A percentile compares a stretch with the other conserved stretches of the same genome.
phyloP scores from a whole-genome alignment of 1,284 basidiomycete species.

The Apiotrichum domesticum region DNA sequence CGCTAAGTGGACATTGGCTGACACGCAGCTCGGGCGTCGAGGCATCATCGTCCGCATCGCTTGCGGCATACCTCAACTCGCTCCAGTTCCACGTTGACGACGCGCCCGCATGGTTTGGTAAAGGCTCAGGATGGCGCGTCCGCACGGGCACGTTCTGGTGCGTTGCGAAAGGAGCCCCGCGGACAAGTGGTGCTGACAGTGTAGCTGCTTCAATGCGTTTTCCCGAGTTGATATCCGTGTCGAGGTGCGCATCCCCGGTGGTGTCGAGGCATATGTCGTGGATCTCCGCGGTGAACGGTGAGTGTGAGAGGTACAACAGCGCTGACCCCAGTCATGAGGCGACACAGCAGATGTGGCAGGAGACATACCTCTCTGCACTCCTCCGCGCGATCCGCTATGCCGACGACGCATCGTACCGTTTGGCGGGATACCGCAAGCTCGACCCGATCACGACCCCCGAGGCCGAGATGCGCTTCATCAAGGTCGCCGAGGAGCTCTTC shows the following conservation, averaged over 20 bases:
- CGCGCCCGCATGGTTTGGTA: slow-evolving; percentile 85
- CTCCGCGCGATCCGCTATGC: slow-evolving; percentile 89
- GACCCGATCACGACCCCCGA: slow-evolving; percentile 90
- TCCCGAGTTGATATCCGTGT: slow-evolving; percentile 94
- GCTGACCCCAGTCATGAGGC: slow-evolving; percentile 67
- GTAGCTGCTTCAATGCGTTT: slow-evolving; percentile 95
- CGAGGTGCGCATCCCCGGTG: slow-evolving; percentile 96
- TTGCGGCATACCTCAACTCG: slow-evolving; percentile 97
- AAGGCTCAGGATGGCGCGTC: slow-evolving; percentile 82
- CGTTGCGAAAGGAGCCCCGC: slow-evolving; percentile 24
- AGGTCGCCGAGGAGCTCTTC: slow-evolving; percentile 85
- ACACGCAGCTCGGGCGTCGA: slow-evolving; percentile 77
- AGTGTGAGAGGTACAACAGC: slow-evolving; percentile 26
- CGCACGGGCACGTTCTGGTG: slow-evolving; percentile 91
- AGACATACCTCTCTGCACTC: slow-evolving; percentile 90
- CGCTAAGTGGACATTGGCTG: background rate
- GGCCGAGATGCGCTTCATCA: slow-evolving; percentile 81
- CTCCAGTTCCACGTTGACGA: slow-evolving; percentile 93
- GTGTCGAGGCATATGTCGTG: slow-evolving; percentile 89
- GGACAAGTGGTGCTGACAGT: background rate
- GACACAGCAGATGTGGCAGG: slow-evolving; percentile 89
- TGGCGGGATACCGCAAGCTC: slow-evolving; percentile 91
- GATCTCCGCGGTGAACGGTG: slow-evolving; percentile 90
- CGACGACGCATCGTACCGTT: slow-evolving; percentile 83
- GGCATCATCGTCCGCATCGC: slow-evolving; percentile 90